Conservation (phyloP, 164 flowering plant genomes). For the Platanus orientalis region DNA sequence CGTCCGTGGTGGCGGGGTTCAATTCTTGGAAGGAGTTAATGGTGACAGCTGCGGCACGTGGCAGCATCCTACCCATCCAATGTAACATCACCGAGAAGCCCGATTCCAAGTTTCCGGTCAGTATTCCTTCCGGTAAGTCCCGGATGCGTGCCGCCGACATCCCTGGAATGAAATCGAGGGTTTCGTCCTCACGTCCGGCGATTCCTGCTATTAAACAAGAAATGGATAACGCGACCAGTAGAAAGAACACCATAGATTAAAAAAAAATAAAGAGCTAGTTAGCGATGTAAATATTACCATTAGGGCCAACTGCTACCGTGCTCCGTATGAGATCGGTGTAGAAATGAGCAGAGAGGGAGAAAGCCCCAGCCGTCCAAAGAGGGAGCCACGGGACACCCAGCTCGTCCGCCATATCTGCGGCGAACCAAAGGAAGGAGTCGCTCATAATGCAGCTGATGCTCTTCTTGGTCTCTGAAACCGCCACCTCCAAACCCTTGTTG, state of each 20-base stretch:
- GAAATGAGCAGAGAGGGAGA: slow-evolving; percentile 22
- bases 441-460: slow-evolving; percentile 29
- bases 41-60: slow-evolving; percentile 31
- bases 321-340: slow-evolving; percentile 28
- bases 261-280: too few relatives aligned
- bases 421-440: slow-evolving; percentile 40
- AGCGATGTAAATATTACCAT: neutral
- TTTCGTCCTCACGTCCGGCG: slow-evolving; percentile 13
- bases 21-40: slow-evolving; percentile 47
- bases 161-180: slow-evolving; percentile 22
- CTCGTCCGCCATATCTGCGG: slow-evolving; percentile 34
- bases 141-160: slow-evolving; percentile 16
- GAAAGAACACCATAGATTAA: too few relatives aligned
- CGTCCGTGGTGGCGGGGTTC: slow-evolving; percentile 21
- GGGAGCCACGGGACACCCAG: slow-evolving; percentile 42
- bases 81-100: slow-evolving; percentile 31
- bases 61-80: slow-evolving; percentile 31
- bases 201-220: too few relatives aligned
- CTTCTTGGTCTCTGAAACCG: slow-evolving; percentile 15
- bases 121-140: slow-evolving; percentile 47
- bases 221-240: too few relatives aligned
- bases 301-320: slow-evolving; percentile 3
- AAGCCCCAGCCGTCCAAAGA: slow-evolving; percentile 33
- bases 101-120: slow-evolving; percentile 31
- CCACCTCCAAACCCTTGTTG: slow-evolving; percentile 20